Evolutionary conservation across 768 basidiomycete species (phyloP).

Genomic region (Mycena galopus): DNA sequence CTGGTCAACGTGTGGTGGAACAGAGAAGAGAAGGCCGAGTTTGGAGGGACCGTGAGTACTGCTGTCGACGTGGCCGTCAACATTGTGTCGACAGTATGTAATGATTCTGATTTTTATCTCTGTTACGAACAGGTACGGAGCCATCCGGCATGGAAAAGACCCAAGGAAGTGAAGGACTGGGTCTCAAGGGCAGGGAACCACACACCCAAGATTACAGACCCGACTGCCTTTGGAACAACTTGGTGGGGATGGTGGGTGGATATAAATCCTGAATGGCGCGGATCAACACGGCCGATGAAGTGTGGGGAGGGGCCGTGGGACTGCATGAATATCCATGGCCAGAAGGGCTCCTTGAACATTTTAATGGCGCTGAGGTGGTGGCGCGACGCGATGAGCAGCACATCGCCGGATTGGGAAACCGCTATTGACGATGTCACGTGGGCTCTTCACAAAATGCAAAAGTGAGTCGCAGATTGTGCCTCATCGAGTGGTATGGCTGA

Average conservation of each 20-base stretch:
- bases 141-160: neutral
- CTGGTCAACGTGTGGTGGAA: slow-evolving; percentile 4
- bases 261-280: neutral
- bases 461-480: neutral
- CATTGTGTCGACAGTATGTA: no score
- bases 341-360: neutral
- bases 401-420: neutral
- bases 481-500: no score
- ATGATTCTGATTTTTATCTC: neutral
- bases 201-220: neutral
- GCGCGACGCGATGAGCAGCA: neutral
- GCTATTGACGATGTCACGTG: neutral
- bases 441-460: neutral
- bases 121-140: neutral
- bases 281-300: neutral
- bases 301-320: neutral
- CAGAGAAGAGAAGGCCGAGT: neutral
- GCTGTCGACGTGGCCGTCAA: no score
- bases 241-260: neutral
- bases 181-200: neutral
- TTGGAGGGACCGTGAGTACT: neutral
- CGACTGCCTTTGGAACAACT: neutral
- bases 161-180: neutral
- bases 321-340: neutral
- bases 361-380: neutral